Percentiles rank a stretch among this genome's conserved stretches.
These are phyloP conservation scores for Cylindrodendrum hubeiense DNA, from an alignment of 2,329 filamentous ascomycete genomes.

Conservation along the genomic window DNA sequence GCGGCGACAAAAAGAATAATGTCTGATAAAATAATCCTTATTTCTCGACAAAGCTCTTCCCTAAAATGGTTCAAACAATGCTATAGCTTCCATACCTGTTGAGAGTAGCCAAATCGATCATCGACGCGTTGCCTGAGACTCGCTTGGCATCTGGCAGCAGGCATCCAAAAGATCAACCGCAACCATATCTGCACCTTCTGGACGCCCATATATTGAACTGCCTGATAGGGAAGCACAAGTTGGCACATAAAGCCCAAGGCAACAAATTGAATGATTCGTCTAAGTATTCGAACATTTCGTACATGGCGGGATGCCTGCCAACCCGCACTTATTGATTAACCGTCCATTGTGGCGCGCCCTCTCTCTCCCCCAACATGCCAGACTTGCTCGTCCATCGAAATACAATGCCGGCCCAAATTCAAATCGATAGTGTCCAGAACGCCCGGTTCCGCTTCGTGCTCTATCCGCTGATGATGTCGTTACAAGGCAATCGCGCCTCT, in stretches of 20 bases:
- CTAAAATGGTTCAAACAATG: no score
- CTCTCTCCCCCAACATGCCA: conserved; percentile 13
- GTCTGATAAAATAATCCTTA: no score
- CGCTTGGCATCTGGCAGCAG: neutral
- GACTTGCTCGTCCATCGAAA: conserved; percentile 36
- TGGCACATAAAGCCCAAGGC: conserved; percentile 1
- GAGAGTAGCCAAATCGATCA: neutral
- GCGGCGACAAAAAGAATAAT: no score
- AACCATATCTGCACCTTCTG: neutral
- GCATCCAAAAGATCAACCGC: neutral
- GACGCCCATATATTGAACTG: neutral
- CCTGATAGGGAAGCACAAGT: neutral
- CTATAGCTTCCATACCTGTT: neutral
- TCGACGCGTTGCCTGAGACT: neutral
- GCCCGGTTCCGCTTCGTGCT: conserved; percentile 43
- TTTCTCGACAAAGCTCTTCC: no score
- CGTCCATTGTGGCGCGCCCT: conserved; percentile 17
- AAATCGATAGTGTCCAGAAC: conserved; percentile 45
- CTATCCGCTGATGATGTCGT: conserved; percentile 38
- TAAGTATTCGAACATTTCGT: conserved; percentile 41
- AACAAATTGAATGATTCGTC: conserved; percentile 32
- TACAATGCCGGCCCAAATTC: conserved; percentile 41
- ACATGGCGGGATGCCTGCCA: conserved; percentile 28
- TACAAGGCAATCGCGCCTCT: conserved; percentile 85
- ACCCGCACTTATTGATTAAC: conserved; percentile 33